These are phyloP conservation scores for Alternaria triticimaculans DNA, from an alignment of 2,329 filamentous ascomycete species.

Conservation along the genomic window DNA sequence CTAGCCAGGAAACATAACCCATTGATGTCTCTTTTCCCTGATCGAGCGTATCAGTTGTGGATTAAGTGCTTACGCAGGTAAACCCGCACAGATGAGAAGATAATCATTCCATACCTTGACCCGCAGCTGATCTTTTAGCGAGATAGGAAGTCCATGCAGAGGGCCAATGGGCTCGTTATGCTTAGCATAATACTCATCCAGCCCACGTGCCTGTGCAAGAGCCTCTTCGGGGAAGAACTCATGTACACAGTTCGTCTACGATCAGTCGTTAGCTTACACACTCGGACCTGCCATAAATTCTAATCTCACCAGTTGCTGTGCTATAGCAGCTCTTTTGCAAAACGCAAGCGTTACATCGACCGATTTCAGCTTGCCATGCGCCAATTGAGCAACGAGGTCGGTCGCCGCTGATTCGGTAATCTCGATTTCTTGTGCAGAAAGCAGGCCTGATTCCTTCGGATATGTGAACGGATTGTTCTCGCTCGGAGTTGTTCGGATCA, in stretches of 20 bases:
- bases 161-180: constrained; percentile 43
- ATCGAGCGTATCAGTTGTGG: background rate
- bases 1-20: constrained; percentile 62
- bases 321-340: constrained; percentile 57
- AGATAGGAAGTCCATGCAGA: constrained; percentile 53
- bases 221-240: constrained; percentile 53
- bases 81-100: too few species aligned
- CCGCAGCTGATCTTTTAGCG: constrained; percentile 54
- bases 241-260: constrained; percentile 36
- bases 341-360: constrained; percentile 58
- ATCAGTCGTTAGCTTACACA: background rate
- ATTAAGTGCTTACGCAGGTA: background rate
- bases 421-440: constrained; percentile 29
- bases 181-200: constrained; percentile 45
- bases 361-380: constrained; percentile 19
- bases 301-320: constrained; percentile 61
- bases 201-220: constrained; percentile 44
- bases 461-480: constrained; percentile 20
- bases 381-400: constrained; percentile 23
- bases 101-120: constrained; percentile 26
- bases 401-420: constrained; percentile 36
- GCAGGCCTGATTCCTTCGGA: constrained; percentile 26
- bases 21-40: constrained; percentile 51
- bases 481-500: constrained; percentile 10
- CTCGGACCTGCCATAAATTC: too few species aligned